Conservation (phyloP, 306 rosid genomes). For the Sechiopsis laciniata region DNA sequence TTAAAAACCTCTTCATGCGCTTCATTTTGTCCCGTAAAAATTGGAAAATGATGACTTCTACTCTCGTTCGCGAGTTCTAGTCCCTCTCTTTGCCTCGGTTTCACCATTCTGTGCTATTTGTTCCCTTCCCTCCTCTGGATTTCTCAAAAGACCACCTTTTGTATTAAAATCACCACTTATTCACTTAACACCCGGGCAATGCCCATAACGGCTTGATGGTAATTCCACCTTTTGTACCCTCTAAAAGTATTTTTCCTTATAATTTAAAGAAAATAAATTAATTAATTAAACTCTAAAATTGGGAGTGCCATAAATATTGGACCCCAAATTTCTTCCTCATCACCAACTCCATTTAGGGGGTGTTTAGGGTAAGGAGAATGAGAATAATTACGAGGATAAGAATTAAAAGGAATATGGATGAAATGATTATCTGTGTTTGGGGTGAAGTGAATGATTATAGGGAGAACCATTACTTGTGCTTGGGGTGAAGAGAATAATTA, state of each 20-base stretch:
- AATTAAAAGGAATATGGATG: too few species aligned
- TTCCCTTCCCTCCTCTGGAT: not conserved
- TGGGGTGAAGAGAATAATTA: too few species aligned
- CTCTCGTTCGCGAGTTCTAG: too few species aligned
- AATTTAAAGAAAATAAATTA: too few species aligned
- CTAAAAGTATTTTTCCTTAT: not conserved
- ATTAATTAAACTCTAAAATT: not conserved
- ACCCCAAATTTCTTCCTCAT: not conserved
- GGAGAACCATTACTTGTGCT: too few species aligned
- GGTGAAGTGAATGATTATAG: too few species aligned
- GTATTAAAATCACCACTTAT: not conserved
- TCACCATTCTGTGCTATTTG: not conserved
- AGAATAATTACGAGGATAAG: too few species aligned
- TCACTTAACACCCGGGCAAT: not conserved
- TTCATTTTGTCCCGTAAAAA: not conserved
- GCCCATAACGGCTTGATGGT: not conserved
- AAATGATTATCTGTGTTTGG: too few species aligned
- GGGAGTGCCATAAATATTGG: slow-evolving; percentile 1
- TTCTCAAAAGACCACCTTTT: not conserved
- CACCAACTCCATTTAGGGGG: not conserved
- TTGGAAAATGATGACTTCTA: not conserved
- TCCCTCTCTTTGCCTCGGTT: too few species aligned
- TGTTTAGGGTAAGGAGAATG: too few species aligned
- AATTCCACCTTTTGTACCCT: not conserved
- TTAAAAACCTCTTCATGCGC: not conserved